Conservation (phyloP, 768 basidiomycete genomes). For the Panaeolus cyanescens region DNA sequence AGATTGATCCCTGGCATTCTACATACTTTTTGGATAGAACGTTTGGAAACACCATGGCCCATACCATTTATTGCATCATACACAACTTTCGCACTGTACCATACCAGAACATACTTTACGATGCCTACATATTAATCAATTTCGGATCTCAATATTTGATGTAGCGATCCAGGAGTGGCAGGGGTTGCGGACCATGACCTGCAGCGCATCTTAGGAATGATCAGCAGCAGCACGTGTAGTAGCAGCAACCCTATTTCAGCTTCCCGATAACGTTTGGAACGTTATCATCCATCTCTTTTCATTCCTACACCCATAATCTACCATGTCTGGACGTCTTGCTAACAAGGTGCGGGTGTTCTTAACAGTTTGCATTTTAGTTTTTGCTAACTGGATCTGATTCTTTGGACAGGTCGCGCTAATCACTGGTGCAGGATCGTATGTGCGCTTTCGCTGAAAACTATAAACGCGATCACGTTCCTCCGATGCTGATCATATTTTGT, state of each 20-base stretch:
- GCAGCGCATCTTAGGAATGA: too few species aligned
- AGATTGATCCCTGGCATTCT: conserved; percentile 7
- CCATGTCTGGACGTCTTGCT: conserved; percentile 69
- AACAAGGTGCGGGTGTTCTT: conserved; percentile 49
- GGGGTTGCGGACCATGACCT: too few species aligned
- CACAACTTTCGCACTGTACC: conserved; percentile 4
- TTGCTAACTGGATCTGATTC: conserved; percentile 4
- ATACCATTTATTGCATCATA: neutral
- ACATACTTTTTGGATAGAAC: neutral
- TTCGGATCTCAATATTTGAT: neutral
- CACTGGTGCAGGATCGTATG: conserved; percentile 90
- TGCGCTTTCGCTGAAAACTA: conserved; percentile 15
- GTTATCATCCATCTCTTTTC: conserved; percentile 16
- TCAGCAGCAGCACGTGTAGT: neutral
- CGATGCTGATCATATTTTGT: conserved; percentile 15
- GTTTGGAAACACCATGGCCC: neutral
- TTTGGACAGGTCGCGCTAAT: conserved; percentile 66
- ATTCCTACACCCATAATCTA: conserved; percentile 10
- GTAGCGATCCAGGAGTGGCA: neutral
- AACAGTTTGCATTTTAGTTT: neutral
- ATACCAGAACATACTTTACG: neutral
- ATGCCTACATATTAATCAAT: conserved; percentile 7
- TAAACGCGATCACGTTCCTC: conserved; percentile 5
- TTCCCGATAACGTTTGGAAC: conserved; percentile 4
- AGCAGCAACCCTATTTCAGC: neutral